Evolutionary conservation across 108 stramenopile genomes (phyloP).

Genomic region (Skeletonema marinoi): DNA sequence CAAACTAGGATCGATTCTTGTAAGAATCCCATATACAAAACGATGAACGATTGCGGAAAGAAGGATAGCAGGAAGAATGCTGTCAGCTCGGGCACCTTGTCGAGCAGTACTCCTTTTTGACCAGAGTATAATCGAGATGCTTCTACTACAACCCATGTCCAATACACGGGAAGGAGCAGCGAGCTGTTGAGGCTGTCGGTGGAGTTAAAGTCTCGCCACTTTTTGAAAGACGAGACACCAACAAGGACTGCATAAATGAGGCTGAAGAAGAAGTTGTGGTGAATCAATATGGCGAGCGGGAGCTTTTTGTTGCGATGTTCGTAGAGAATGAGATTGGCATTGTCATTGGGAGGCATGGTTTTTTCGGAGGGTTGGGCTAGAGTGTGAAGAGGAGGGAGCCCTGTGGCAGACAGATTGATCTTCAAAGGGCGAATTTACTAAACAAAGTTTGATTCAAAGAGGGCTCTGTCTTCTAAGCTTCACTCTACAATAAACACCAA

Average conservation of each 20-base stretch:
- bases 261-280: conserved; percentile 42
- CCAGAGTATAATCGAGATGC: conserved; percentile 36
- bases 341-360: no score
- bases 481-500: no score
- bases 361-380: no score
- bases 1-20: conserved; percentile 34
- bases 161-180: conserved; percentile 28
- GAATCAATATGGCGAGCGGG: conserved; percentile 37
- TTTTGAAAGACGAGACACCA: conserved; percentile 11
- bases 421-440: no score
- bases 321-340: not conserved
- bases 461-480: no score
- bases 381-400: no score
- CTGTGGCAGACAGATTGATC: no score
- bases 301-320: conserved; percentile 29
- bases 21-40: conserved; percentile 34
- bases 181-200: conserved; percentile 26
- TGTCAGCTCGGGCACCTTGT: conserved; percentile 24
- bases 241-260: conserved; percentile 14
- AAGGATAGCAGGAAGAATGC: conserved; percentile 33
- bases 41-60: conserved; percentile 37
- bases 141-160: conserved; percentile 38
- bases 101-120: conserved; percentile 31
- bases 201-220: conserved; percentile 11
- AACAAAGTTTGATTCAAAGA: no score